Base-by-base conservation (phyloP, 1,284 basidiomycete genomes). In the Sutorius eximius region DNA sequence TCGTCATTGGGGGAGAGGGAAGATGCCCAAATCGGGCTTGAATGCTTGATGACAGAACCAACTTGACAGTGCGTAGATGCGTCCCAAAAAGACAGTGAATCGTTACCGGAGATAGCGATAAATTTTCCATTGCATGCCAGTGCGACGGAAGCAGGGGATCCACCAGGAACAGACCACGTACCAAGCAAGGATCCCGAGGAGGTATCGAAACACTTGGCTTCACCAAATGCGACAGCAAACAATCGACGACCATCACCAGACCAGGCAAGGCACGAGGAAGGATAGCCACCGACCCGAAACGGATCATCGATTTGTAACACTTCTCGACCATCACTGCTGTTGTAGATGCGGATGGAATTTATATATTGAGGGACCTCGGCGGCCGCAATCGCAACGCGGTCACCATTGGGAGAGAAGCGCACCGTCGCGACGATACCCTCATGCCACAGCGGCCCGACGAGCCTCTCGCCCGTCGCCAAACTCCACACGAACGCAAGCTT, bases 11-110 rank as follows among this genome's bases (percentile, higher is more conserved):
- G 16, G 8, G 41, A 49, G 36, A 56, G 45, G 1, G 41, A 27
- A 12, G 34, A 10, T 2, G 27, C 27, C 10, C n/a, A 32, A 34
- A 45, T 13, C 12, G 3, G 0, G 53, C 30, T 44, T 15, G 20
- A 1, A 5, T 30, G 30, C 11, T 33, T 7, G 24, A 49, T 38
- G 15, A 16, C 44, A 33, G n/a, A 12, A 11, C 53, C 45, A 11
- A 55, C 16, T 29, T 47, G 34, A 29, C 29, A 3, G 9, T 30
- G 32, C 4, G 44, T 43, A 3, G 9, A 2, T 6, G 15, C 6
- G 10, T 60, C 52, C 60, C 59, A 59, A 10, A 60, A 55, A 5
- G 59, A 55, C 15, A 59, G n/a, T 0, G 15, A 51, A 3, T 20
- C 5, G 5, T 36, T 24, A 1, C 47, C 48, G 7, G 50, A 34